These are phyloP conservation scores for Asterella californica DNA, from an alignment of 225 moss, liverwort and hornwort genomes.

Conservation along the genomic window DNA sequence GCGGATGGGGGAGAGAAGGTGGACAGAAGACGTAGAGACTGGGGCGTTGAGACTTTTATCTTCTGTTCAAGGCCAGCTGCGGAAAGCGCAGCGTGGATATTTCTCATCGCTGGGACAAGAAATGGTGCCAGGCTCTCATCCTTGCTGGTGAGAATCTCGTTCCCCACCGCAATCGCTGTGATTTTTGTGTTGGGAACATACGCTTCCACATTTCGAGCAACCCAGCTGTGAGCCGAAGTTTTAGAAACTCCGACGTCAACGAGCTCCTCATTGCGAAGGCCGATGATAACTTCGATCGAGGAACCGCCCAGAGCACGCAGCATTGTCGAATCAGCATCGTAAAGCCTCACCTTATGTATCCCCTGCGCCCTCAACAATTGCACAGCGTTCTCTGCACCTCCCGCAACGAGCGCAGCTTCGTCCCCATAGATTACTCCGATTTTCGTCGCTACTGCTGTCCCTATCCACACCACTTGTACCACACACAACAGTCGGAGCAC, in stretches of 20 bases:
- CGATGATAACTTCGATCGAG: slow-evolving; percentile 61
- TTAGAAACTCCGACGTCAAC: slow-evolving; percentile 51
- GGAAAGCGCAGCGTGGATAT: slow-evolving; percentile 60
- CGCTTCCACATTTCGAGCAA: slow-evolving; percentile 55
- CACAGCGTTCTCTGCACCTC: slow-evolving; percentile 17
- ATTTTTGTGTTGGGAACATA: slow-evolving; percentile 59
- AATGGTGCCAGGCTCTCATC: slow-evolving; percentile 36
- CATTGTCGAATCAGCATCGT: slow-evolving; percentile 39
- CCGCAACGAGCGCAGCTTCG: slow-evolving; percentile 12
- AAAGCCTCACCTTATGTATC: slow-evolving; percentile 33
- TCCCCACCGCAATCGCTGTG: slow-evolving; percentile 67
- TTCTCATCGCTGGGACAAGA: slow-evolving; percentile 70
- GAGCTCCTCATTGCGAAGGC: slow-evolving; percentile 66
- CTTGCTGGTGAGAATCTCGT: slow-evolving; percentile 54
- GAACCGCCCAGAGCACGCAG: slow-evolving; percentile 27
- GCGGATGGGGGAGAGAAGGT: slow-evolving; percentile 61
- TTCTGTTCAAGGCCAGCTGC: slow-evolving; percentile 46
- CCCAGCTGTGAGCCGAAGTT: slow-evolving; percentile 69
- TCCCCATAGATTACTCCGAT: slow-evolving; percentile 24
- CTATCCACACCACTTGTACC: slow-evolving; percentile 19
- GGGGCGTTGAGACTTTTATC: slow-evolving; percentile 72
- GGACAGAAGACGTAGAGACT: slow-evolving; percentile 48
- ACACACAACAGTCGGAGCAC: slow-evolving; percentile 17
- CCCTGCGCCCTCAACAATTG: slow-evolving; percentile 28
- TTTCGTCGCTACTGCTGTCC: slow-evolving; percentile 15